Evolutionary conservation across 2,329 filamentous ascomycete genomes (phyloP).

Genomic region (Aureobasidium sp.): DNA sequence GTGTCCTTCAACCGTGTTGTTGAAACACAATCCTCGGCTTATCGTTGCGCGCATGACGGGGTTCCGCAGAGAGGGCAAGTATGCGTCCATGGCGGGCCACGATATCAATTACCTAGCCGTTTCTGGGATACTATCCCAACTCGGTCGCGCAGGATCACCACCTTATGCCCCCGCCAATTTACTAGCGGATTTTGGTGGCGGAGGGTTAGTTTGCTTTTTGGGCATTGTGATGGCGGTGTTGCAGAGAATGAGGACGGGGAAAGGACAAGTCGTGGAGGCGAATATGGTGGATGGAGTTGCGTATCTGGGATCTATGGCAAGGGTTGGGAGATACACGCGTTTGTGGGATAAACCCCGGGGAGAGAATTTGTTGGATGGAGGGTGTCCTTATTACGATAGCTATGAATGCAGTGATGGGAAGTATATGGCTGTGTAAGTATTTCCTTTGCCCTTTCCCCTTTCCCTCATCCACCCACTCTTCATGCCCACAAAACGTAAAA

Average conservation of each 20-base stretch:
- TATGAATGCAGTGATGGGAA: constrained; percentile 75
- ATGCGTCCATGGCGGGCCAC: constrained; percentile 82
- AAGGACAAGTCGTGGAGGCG: constrained; percentile 83
- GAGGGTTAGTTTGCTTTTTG: constrained; percentile 72
- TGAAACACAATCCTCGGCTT: constrained; percentile 62
- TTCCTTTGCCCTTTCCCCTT: neutral
- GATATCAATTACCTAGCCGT: constrained; percentile 97
- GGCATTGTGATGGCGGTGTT: constrained; percentile 77
- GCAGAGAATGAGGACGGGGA: constrained; percentile 55
- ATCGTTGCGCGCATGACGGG: constrained; percentile 84
- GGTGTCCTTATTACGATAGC: constrained; percentile 80
- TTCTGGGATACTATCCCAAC: constrained; percentile 67
- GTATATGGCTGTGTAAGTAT: constrained; percentile 65
- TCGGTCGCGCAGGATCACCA: constrained; percentile 62
- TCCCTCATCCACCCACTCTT: too few relatives aligned
- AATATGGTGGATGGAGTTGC: constrained; percentile 93
- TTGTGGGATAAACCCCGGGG: constrained; percentile 61
- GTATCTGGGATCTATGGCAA: constrained; percentile 71
- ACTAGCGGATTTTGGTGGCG: constrained; percentile 84
- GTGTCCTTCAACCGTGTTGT: constrained; percentile 59
- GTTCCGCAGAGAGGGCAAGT: constrained; percentile 80
- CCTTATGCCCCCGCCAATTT: constrained; percentile 79
- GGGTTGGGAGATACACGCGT: constrained; percentile 57
- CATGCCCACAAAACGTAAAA: too few relatives aligned
- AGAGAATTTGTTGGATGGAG: constrained; percentile 73